Evolutionary conservation across 1,284 basidiomycete genomes (phyloP).

Genomic region (Schizophyllum amplum): DNA sequence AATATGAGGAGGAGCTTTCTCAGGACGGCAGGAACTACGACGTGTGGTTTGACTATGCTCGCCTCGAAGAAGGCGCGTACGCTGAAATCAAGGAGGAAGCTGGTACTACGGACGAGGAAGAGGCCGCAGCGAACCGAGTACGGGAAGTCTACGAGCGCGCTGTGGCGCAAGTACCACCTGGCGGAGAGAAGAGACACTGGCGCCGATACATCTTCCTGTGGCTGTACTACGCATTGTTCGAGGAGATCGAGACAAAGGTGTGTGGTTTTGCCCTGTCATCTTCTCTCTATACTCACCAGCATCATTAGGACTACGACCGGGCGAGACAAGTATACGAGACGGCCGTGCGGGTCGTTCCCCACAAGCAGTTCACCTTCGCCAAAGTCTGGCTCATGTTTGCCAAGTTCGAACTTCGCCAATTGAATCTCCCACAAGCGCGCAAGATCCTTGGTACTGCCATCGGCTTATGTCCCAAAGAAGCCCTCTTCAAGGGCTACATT

Average conservation of each 20-base stretch:
- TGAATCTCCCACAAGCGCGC: constrained; percentile 80
- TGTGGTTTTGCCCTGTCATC: constrained; percentile 6
- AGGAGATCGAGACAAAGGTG: constrained; percentile 92
- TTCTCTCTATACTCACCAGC: constrained; percentile 5
- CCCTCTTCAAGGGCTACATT: constrained; percentile 90
- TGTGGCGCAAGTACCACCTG: constrained; percentile 93
- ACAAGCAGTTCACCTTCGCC: constrained; percentile 95
- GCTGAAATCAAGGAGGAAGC: constrained; percentile 73
- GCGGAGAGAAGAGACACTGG: constrained; percentile 86
- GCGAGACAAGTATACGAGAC: constrained; percentile 91
- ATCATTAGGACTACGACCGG: constrained; percentile 69
- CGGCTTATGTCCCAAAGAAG: constrained; percentile 94
- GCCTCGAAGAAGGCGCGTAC: constrained; percentile 87
- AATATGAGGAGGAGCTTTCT: constrained; percentile 91
- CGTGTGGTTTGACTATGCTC: constrained; percentile 95
- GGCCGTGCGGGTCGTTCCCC: constrained; percentile 83
- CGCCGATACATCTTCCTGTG: constrained; percentile 95
- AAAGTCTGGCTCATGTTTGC: constrained; percentile 92
- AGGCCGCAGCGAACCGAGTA: constrained; percentile 54
- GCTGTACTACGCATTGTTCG: constrained; percentile 95
- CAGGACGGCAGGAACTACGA: constrained; percentile 93
- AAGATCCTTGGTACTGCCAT: constrained; percentile 89
- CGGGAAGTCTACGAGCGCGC: constrained; percentile 95
- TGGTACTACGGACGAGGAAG: constrained; percentile 56
- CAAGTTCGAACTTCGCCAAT: constrained; percentile 83